phyloP scores from a whole-genome alignment of 306 rosid genomes.

The Carpinus fangiana region DNA sequence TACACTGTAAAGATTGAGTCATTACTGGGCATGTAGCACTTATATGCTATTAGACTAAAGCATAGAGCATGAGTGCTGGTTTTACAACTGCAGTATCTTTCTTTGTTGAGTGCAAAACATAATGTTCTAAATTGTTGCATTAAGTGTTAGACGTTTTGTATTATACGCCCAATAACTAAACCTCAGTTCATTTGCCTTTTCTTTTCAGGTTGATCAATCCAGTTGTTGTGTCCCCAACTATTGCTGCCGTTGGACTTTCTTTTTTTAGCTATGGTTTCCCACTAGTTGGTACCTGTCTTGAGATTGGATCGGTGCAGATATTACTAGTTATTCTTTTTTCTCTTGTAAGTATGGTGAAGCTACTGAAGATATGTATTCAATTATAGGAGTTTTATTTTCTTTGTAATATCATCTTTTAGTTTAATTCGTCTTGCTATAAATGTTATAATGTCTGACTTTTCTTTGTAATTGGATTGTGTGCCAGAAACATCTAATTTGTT shows the following conservation, averaged over 20 bases:
- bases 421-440: background rate
- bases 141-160: background rate
- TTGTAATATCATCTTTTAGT: background rate
- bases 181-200: constrained; percentile 20
- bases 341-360: constrained; percentile 70
- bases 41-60: background rate
- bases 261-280: constrained; percentile 96
- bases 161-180: constrained; percentile 2
- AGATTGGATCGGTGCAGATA: constrained; percentile 94
- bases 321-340: constrained; percentile 76
- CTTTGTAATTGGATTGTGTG: background rate
- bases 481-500: constrained; percentile 23
- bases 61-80: background rate
- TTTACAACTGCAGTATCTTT: background rate
- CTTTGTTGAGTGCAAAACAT: background rate
- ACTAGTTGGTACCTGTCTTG: constrained; percentile 84
- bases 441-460: background rate
- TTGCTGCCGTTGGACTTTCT: constrained; percentile 99
- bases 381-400: background rate
- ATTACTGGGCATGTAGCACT: background rate
- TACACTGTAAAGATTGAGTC: background rate
- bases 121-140: background rate
- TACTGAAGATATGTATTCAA: constrained; percentile 6
- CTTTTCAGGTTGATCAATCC: constrained; percentile 91
- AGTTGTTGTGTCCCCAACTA: constrained; percentile 92